Conservation (phyloP, 345 rosid genomes). For the Cardiospermum halicacabum region DNA sequence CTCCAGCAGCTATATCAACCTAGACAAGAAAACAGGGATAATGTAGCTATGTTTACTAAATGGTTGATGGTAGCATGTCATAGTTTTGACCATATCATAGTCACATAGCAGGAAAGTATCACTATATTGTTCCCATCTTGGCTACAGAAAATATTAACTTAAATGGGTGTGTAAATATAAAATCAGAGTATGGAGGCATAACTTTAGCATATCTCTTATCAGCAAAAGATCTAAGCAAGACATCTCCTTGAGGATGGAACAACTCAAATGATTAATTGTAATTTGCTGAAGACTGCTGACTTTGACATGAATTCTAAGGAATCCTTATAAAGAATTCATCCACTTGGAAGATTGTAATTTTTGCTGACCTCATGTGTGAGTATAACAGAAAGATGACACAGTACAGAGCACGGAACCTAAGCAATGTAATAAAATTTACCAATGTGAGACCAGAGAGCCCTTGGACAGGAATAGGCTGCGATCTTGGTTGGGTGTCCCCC, state of each 20-base stretch:
- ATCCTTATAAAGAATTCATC: background rate
- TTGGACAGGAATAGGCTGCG: slow-evolving; percentile 85
- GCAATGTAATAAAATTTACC: slow-evolving; percentile 47
- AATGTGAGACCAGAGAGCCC: slow-evolving; percentile 77
- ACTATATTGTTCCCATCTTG: background rate
- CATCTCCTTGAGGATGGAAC: background rate
- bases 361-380: background rate
- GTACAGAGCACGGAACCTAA: background rate
- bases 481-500: slow-evolving; percentile 98
- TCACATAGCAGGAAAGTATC: background rate
- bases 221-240: background rate
- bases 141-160: background rate
- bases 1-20: slow-evolving; percentile 99
- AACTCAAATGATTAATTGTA: background rate
- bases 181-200: too few species aligned
- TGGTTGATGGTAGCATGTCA: slow-evolving; percentile 1
- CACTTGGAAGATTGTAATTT: background rate
- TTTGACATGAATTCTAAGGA: background rate
- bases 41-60: slow-evolving; percentile 1
- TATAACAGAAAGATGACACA: background rate
- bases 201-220: background rate
- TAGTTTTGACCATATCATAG: background rate
- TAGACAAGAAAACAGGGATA: slow-evolving; percentile 21
- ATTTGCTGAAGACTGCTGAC: background rate
- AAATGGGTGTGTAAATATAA: background rate